Evolutionary conservation across 1,284 basidiomycete genomes (phyloP).

Genomic region (Apiotrichum veenhuisii): DNA sequence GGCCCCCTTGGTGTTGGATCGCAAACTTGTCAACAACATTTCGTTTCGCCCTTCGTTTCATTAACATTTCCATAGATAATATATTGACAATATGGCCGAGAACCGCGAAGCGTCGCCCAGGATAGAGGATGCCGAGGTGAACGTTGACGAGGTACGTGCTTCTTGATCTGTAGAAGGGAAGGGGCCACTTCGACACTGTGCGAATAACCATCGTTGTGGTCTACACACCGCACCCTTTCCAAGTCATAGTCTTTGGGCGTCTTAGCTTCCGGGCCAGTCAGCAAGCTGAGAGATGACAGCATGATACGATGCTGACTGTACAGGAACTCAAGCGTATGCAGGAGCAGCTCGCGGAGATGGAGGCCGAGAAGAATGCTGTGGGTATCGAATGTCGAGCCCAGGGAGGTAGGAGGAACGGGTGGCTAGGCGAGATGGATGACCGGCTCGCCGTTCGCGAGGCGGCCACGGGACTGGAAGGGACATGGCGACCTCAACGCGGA

Average conservation of each 20-base stretch:
- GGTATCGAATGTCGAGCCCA: slow-evolving; percentile 38
- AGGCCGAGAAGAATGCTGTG: slow-evolving; percentile 72
- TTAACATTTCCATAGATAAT: slow-evolving; percentile 5
- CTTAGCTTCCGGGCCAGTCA: not conserved
- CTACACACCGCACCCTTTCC: too few species aligned
- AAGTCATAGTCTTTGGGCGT: too few species aligned
- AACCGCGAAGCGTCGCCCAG: slow-evolving; percentile 36
- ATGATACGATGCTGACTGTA: not conserved
- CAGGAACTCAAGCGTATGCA: slow-evolving; percentile 69
- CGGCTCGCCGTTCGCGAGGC: not conserved
- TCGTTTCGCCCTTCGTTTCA: not conserved
- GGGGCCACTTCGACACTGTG: too few species aligned
- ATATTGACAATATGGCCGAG: slow-evolving; percentile 30
- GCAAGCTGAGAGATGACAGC: not conserved
- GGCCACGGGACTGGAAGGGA: too few species aligned
- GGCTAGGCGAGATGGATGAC: not conserved
- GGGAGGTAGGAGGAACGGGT: not conserved
- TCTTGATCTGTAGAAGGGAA: not conserved
- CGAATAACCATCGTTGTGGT: too few species aligned
- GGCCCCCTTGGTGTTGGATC: too few species aligned
- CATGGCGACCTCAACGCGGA: too few species aligned
- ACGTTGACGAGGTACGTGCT: slow-evolving; percentile 42
- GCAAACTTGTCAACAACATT: not conserved
- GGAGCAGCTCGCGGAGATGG: slow-evolving; percentile 80
- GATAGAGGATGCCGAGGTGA: slow-evolving; percentile 37